phyloP scores from a whole-genome alignment of 2,329 filamentous ascomycete genomes.

The Trichoderma oligosporum region DNA sequence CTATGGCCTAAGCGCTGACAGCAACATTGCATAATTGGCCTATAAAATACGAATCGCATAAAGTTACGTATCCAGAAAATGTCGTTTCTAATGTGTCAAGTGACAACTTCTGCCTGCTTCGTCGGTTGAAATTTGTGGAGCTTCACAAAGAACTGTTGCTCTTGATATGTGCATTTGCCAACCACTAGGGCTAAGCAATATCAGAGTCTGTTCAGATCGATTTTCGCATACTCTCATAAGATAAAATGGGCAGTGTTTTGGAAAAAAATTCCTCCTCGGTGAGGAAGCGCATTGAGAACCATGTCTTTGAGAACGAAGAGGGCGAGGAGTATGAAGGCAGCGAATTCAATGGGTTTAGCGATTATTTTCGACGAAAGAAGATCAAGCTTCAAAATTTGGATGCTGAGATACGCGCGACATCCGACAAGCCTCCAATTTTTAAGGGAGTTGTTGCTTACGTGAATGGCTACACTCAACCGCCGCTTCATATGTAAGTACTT shows the following conservation, averaged over 20 bases:
- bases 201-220: slow-evolving; percentile 19
- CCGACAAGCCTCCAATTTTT: slow-evolving; percentile 79
- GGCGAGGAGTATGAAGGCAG: slow-evolving; percentile 91
- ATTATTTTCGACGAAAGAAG: slow-evolving; percentile 95
- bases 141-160: slow-evolving; percentile 13
- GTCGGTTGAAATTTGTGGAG: slow-evolving; percentile 10
- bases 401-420: slow-evolving; percentile 66
- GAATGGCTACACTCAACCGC: slow-evolving; percentile 93
- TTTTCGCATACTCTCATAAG: neutral
- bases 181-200: neutral
- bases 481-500: slow-evolving; percentile 64
- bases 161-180: slow-evolving; percentile 10
- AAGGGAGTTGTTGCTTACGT: slow-evolving; percentile 87
- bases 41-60: neutral
- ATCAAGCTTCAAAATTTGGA: slow-evolving; percentile 96
- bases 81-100: neutral
- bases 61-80: neutral
- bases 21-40: neutral
- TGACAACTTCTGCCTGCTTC: neutral
- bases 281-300: slow-evolving; percentile 58
- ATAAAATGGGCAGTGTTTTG: slow-evolving; percentile 54
- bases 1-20: neutral
- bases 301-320: slow-evolving; percentile 74
- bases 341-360: slow-evolving; percentile 80
- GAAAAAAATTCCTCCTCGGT: slow-evolving; percentile 61